Conservation (phyloP, 164 flowering plant genomes). For the Chimonanthus praecox region DNA sequence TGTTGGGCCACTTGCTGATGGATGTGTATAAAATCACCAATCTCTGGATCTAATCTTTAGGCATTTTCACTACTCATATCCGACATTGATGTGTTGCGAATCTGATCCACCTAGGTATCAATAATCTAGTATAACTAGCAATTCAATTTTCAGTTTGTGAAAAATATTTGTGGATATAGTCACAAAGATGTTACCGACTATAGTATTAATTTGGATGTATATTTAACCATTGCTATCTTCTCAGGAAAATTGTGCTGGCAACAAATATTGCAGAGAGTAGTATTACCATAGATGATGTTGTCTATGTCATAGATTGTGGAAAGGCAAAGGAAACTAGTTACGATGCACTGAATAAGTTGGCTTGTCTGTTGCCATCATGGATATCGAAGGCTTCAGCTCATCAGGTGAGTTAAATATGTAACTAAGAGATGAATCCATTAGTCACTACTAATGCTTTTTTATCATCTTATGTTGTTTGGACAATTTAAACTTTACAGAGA, state of each 20-base stretch:
- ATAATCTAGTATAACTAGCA: neutral
- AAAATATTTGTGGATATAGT: neutral
- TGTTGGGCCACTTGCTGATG: neutral
- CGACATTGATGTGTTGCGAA: neutral
- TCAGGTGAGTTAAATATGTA: constrained; percentile 49
- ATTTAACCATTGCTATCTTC: constrained; percentile 1
- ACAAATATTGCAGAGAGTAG: constrained; percentile 99
- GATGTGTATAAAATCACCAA: neutral
- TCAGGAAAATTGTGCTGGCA: constrained; percentile 90
- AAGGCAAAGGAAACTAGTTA: constrained; percentile 98
- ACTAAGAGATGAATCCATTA: neutral
- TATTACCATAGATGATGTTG: constrained; percentile 96
- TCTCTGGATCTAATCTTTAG: neutral
- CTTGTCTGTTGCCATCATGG: constrained; percentile 93
- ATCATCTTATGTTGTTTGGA: constrained; percentile 9
- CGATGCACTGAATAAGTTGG: constrained; percentile 95
- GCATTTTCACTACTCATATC: neutral
- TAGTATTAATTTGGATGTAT: neutral
- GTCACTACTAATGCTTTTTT: neutral
- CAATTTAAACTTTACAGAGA: constrained; percentile 44
- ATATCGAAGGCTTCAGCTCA: constrained; percentile 98
- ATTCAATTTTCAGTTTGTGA: neutral
- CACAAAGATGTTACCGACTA: neutral
- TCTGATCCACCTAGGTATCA: neutral
- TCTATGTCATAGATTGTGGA: constrained; percentile 92